Percentiles rank a stretch among this genome's conserved stretches.
Evolutionary conservation across 108 stramenopile genomes (phyloP).

Genomic region (Mayamaea pseudoterrestris): DNA sequence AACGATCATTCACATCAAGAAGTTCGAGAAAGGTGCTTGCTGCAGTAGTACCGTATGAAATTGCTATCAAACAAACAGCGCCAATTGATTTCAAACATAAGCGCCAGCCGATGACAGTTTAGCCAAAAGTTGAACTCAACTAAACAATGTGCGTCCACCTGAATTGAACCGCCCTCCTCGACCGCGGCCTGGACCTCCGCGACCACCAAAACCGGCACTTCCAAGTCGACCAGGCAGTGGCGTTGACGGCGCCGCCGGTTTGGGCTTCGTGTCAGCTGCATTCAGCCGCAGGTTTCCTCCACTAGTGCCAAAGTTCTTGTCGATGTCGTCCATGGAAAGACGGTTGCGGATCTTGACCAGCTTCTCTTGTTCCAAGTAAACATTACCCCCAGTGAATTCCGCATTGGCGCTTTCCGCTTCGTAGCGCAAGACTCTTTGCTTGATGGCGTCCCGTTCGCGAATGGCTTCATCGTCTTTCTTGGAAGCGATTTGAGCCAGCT

Average conservation of each 20-base stretch:
- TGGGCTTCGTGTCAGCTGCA: background rate
- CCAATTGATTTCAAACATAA: too few species aligned
- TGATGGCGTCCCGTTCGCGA: constrained; percentile 73
- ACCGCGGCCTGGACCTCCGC: background rate
- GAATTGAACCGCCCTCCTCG: background rate
- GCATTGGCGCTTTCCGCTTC: constrained; percentile 73
- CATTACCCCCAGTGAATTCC: constrained; percentile 46
- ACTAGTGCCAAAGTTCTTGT: constrained; percentile 68
- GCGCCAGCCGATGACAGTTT: too few species aligned
- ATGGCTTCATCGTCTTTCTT: constrained; percentile 80
- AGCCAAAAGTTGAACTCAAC: too few species aligned
- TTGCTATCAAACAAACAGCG: too few species aligned
- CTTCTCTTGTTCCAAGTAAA: constrained; percentile 77
- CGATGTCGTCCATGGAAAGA: constrained; percentile 67
- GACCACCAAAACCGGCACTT: background rate
- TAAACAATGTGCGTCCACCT: background rate
- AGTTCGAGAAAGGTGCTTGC: too few species aligned
- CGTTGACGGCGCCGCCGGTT: background rate
- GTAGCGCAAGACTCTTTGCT: constrained; percentile 72
- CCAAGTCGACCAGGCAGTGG: background rate
- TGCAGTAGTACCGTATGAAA: too few species aligned
- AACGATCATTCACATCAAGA: too few species aligned
- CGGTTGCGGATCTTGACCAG: constrained; percentile 74
- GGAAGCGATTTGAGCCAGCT: constrained; percentile 58
- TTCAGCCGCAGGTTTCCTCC: constrained; percentile 18